These are phyloP conservation scores for Vachellia pachyceras DNA, from an alignment of 306 rosid species.

Conservation along the genomic window DNA sequence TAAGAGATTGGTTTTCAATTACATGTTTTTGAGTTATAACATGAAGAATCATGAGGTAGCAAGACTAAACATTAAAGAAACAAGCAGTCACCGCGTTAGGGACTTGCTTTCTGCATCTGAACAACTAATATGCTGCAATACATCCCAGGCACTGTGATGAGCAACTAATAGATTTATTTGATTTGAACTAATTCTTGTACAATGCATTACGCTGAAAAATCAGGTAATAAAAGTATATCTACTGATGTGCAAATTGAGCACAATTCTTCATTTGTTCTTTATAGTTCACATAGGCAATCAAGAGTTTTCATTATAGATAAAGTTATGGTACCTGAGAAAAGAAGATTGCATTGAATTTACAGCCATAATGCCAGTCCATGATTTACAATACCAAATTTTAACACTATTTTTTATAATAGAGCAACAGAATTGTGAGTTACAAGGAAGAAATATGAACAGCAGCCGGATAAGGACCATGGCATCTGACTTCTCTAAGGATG, in stretches of 20 bases:
- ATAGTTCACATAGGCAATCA: background rate
- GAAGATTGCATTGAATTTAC: background rate
- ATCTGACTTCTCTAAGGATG: background rate
- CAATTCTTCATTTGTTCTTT: background rate
- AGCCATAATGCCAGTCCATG: conserved; percentile 2
- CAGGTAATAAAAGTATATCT: background rate
- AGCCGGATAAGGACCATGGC: background rate
- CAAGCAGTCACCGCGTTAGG: background rate
- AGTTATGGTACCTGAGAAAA: background rate
- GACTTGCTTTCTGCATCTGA: conserved; percentile 29
- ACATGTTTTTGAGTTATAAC: conserved; percentile 2
- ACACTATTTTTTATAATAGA: conserved; percentile 1
- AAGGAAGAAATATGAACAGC: background rate
- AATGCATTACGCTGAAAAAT: background rate
- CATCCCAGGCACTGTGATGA: background rate
- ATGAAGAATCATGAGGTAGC: conserved; percentile 16
- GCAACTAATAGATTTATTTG: background rate
- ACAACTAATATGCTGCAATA: background rate
- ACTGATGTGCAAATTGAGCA: background rate
- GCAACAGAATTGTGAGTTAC: background rate
- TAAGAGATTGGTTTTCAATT: background rate
- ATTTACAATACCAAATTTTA: background rate
- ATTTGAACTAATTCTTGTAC: conserved; percentile 1
- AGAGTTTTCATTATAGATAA: conserved; percentile 10
- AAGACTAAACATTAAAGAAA: conserved; percentile 7